Conservation (phyloP, 2,329 filamentous ascomycete genomes). For the Lachnellula suecica region DNA sequence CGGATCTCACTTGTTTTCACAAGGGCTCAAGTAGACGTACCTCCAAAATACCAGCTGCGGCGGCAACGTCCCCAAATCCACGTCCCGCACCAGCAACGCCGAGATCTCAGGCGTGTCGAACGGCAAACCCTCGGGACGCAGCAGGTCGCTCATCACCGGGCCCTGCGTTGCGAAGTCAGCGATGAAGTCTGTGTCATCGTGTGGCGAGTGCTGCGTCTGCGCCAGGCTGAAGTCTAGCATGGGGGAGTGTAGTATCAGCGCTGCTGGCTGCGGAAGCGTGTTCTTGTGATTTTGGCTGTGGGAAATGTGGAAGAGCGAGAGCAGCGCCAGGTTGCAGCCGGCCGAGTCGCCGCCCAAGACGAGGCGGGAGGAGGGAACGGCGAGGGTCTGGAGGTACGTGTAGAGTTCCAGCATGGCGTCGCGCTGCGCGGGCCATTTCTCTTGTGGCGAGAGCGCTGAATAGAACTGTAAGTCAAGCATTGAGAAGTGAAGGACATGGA, state of each 20-base stretch:
- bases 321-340: slow-evolving; percentile 1
- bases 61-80: not conserved
- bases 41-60: not conserved
- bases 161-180: not conserved
- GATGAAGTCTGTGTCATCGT: not conserved
- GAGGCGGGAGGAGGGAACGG: not conserved
- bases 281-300: not conserved
- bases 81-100: not conserved
- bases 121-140: not conserved
- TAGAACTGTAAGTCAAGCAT: not conserved
- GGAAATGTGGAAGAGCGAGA: not conserved
- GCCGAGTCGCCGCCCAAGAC: slow-evolving; percentile 5
- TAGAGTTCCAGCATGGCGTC: not conserved
- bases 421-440: slow-evolving; percentile 1
- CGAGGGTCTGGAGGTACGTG: not conserved
- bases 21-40: no score
- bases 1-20: no score
- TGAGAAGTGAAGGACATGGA: not conserved
- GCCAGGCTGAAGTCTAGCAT: not conserved
- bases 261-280: not conserved
- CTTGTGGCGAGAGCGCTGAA: not conserved
- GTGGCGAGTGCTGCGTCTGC: not conserved
- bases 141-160: not conserved
- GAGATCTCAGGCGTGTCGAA: slow-evolving; percentile 3
- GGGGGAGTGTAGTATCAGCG: not conserved